phyloP scores from a whole-genome alignment of 2,329 filamentous ascomycete genomes.

The Raffaelea albimanens region DNA sequence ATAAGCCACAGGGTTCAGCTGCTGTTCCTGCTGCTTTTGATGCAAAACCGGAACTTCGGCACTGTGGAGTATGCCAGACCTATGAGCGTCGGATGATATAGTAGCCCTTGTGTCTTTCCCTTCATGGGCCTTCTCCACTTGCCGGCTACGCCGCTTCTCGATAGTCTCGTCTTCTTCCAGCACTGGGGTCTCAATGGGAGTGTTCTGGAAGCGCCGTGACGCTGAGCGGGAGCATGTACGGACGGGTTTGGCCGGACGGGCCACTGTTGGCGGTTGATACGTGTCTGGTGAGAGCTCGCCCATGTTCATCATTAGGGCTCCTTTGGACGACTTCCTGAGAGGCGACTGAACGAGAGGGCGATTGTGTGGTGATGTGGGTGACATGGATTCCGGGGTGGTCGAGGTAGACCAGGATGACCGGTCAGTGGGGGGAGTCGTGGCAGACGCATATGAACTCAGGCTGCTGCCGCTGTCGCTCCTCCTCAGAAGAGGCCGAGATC shows the following conservation, averaged over 20 bases:
- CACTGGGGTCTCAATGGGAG: slow-evolving; percentile 4
- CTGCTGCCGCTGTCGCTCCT: slow-evolving; percentile 11
- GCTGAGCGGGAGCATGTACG: neutral
- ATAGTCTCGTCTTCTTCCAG: slow-evolving; percentile 7
- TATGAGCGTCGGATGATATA: too few species aligned
- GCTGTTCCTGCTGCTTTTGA: slow-evolving; percentile 9
- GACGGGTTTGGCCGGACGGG: neutral
- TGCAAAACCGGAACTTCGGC: too few species aligned
- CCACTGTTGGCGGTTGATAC: too few species aligned
- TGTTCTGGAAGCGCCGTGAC: slow-evolving; percentile 8
- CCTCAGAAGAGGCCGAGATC: neutral
- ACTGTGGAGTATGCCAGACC: too few species aligned
- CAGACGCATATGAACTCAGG: slow-evolving; percentile 5
- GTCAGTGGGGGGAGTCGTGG: slow-evolving; percentile 4
- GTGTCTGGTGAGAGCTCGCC: neutral
- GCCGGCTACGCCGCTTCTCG: neutral
- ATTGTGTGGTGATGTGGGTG: slow-evolving; percentile 6
- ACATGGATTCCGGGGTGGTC: slow-evolving; percentile 10
- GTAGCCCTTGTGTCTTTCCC: too few species aligned
- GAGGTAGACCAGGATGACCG: slow-evolving; percentile 8
- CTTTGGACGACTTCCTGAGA: neutral
- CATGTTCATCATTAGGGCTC: neutral
- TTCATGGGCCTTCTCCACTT: neutral
- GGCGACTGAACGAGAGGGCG: slow-evolving; percentile 1
- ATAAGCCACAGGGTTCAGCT: slow-evolving; percentile 8